Evolutionary conservation across 306 rosid species (phyloP).

Genomic region (Bauhinia variegata): DNA sequence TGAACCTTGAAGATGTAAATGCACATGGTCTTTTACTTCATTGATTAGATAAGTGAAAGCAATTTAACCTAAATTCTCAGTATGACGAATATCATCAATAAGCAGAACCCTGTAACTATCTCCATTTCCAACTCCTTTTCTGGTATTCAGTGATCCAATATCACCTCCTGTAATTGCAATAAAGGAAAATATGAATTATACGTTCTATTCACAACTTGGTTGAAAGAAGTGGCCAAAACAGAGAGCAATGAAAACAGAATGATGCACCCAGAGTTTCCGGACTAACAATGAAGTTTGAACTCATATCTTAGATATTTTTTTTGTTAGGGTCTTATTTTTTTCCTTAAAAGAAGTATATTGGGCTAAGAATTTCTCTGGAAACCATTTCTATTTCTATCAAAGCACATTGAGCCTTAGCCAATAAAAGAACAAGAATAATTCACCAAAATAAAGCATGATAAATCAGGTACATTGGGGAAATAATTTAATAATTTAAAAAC

Average conservation of each 20-base stretch:
- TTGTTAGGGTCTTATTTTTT: too few species aligned
- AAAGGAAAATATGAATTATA: background rate
- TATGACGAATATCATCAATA: constrained; percentile 38
- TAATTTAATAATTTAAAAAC: too few species aligned
- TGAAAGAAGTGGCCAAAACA: background rate
- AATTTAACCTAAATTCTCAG: constrained; percentile 31
- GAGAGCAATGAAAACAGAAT: too few species aligned
- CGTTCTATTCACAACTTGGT: background rate
- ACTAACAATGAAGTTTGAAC: background rate
- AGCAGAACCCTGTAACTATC: constrained; percentile 38
- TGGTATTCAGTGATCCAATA: constrained; percentile 30
- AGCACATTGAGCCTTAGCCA: too few species aligned
- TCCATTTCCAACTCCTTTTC: constrained; percentile 33
- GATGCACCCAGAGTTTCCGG: background rate
- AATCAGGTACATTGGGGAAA: background rate
- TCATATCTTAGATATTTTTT: background rate
- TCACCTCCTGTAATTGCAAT: constrained; percentile 29
- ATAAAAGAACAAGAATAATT: too few species aligned
- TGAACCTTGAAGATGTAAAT: background rate
- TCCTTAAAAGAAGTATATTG: too few species aligned
- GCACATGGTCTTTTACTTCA: background rate
- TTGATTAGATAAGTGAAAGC: background rate
- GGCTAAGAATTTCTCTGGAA: too few species aligned
- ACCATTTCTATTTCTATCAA: too few species aligned
- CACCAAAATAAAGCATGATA: background rate